These are phyloP conservation scores for Chalaropsis ovoidea DNA, from an alignment of 2,329 filamentous ascomycete species.

Conservation along the genomic window DNA sequence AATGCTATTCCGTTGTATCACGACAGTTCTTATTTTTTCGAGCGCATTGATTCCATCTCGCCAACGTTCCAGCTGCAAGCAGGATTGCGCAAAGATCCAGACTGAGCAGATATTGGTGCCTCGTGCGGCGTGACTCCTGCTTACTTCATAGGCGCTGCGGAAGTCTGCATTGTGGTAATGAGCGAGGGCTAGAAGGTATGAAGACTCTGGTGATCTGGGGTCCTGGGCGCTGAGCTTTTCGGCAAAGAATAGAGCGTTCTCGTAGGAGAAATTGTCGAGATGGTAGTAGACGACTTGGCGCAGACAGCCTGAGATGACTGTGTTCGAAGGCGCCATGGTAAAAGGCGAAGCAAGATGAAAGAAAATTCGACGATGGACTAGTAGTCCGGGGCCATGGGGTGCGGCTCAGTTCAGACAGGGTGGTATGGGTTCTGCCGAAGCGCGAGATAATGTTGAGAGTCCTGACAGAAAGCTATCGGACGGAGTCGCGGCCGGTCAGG, in stretches of 20 bases:
- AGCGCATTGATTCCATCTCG: conserved; percentile 73
- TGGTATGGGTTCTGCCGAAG: background rate
- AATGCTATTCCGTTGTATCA: conserved; percentile 65
- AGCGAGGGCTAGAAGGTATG: conserved; percentile 74
- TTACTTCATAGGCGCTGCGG: conserved; percentile 76
- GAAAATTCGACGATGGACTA: conserved; percentile 18
- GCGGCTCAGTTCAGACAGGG: background rate
- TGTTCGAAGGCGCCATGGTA: conserved; percentile 43
- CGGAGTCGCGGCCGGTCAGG: background rate
- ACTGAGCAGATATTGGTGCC: conserved; percentile 75
- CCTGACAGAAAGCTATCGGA: background rate
- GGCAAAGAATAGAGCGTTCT: conserved; percentile 89
- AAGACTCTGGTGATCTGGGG: conserved; percentile 65
- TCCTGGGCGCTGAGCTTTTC: conserved; percentile 79
- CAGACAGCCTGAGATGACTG: conserved; percentile 43
- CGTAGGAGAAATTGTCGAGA: conserved; percentile 79
- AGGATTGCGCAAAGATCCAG: conserved; percentile 86
- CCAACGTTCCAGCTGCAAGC: conserved; percentile 64
- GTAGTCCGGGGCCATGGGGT: conserved; percentile 23
- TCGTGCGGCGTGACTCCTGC: conserved; percentile 58
- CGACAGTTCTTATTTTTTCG: conserved; percentile 69
- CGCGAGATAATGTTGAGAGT: background rate
- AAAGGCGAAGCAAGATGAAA: conserved; percentile 14
- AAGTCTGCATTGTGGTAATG: conserved; percentile 73
- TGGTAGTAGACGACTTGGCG: conserved; percentile 55